These are phyloP conservation scores for Trichoderma gracile DNA, from an alignment of 2,329 filamentous ascomycete genomes.

Conservation along the genomic window DNA sequence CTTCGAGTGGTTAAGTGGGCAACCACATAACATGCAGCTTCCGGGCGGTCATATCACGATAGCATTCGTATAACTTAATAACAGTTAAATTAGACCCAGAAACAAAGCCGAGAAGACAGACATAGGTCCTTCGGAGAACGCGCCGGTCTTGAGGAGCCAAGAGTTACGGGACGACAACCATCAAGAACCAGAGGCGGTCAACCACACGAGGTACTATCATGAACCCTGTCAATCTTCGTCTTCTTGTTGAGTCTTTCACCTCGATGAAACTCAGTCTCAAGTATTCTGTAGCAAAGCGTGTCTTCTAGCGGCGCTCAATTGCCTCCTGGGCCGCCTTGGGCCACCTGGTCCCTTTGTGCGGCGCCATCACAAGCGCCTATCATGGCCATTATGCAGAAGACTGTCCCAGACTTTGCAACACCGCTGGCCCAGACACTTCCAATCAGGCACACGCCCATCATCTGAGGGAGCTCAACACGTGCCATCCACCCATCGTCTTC, in stretches of 20 bases:
- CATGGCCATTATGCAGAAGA: constrained; percentile 1
- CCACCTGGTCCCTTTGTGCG: not conserved
- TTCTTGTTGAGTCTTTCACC: not conserved
- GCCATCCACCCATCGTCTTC: constrained; percentile 15
- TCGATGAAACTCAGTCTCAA: not conserved
- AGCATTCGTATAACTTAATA: too few species aligned
- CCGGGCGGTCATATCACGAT: not conserved
- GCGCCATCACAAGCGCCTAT: not conserved
- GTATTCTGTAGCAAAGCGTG: not conserved
- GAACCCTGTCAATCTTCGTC: not conserved
- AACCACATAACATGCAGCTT: not conserved
- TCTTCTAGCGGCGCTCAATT: not conserved
- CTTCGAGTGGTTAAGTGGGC: too few species aligned
- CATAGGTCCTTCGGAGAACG: too few species aligned
- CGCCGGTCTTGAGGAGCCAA: not conserved
- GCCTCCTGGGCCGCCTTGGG: not conserved
- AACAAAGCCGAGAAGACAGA: not conserved
- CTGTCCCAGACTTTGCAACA: not conserved
- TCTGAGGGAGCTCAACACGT: constrained; percentile 1
- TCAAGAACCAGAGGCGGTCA: not conserved
- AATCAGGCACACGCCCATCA: constrained; percentile 9
- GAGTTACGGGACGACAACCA: not conserved
- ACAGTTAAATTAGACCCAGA: too few species aligned
- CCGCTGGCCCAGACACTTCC: not conserved
- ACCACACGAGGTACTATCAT: not conserved